Base-by-base conservation (phyloP, 495 filamentous ascomycete genomes). In the Physcia stellaris region DNA sequence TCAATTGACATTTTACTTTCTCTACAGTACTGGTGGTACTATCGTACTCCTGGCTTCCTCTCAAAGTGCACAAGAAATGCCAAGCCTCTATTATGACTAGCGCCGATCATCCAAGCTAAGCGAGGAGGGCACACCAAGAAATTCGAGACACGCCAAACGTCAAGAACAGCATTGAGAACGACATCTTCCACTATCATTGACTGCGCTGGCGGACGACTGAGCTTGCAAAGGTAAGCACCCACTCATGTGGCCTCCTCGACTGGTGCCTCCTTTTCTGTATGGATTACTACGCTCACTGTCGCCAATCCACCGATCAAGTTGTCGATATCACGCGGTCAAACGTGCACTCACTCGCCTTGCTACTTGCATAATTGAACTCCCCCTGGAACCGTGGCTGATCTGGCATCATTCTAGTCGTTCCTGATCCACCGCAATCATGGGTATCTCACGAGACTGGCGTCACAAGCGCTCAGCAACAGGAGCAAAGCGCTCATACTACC, bases 371-470 rank as follows among this genome's bases (percentile, higher is more conserved):
- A 24, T 13, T 7, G 24, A 13, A 38, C 29, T 20, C 31, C 11
- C 1, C 13, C 10, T 20, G 16, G 17, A 41, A 37, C 32, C 7
- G 13, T 13, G 9, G 26, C 26, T 28, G 7, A 7, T 35, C 46
- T 41, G 43, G 18, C 47, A n/a, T 35, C 34, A 19, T 23, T 32
- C 30, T 18, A 48, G 52, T 53, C 73, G 68, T 71, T 66, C 64
- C 58, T 58, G 57, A 73, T 59, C 52, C 59, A 67, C 59, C 68
- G 75, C 73, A 73, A 80, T 73, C 66, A 96, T 96, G 88, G 88
- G 88, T 96, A 95, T 96, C 69, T 94, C 87, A 68, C 83, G 88
- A 66, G 88, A 95, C 69, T 93, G 85, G 57, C 84, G 88, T 71
- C 88, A 96, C 77, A 96, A 96, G 81, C 86, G 88, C 70, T 82